A percentile compares a stretch with the other conserved stretches of the same genome.
These are phyloP conservation scores for Sporothrix brunneoviolacea DNA, from an alignment of 2,329 filamentous ascomycete genomes.

Conservation along the genomic window DNA sequence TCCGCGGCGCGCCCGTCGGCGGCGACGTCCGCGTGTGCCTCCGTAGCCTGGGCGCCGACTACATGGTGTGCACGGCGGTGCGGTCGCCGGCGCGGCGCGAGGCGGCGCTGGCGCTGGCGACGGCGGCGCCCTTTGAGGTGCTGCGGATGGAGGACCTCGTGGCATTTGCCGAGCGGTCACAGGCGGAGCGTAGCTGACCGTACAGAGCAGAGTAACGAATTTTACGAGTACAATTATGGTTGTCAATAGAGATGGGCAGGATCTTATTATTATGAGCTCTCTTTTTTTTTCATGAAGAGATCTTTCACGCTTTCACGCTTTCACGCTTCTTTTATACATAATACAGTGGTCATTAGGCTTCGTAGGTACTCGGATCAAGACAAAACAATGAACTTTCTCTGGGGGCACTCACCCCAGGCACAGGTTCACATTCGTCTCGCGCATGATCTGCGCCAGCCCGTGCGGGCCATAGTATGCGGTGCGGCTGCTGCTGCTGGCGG, in stretches of 20 bases:
- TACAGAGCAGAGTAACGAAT: no score
- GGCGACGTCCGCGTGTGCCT: constrained; percentile 38
- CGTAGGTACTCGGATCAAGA: no score
- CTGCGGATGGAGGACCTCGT: constrained; percentile 41
- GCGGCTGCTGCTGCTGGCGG: neutral
- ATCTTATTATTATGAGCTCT: no score
- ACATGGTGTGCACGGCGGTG: constrained; percentile 49
- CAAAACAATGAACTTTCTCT: no score
- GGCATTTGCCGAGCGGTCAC: constrained; percentile 32
- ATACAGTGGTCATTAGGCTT: no score
- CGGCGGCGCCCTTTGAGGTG: constrained; percentile 34
- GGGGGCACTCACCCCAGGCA: neutral
- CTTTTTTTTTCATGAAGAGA: no score
- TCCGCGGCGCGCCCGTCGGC: constrained; percentile 33
- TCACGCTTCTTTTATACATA: no score
- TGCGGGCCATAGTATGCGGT: constrained; percentile 13
- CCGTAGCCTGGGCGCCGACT: constrained; percentile 40
- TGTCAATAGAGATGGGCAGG: no score
- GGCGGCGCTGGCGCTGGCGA: constrained; percentile 31
- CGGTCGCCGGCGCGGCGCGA: constrained; percentile 32
- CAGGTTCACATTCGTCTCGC: constrained; percentile 8
- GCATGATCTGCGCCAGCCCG: constrained; percentile 13
- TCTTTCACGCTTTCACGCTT: no score
- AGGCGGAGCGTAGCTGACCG: neutral
- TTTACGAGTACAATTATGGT: no score